Conservation (phyloP, 441 rosid genomes). For the Euphorbia schlechtendalii region DNA sequence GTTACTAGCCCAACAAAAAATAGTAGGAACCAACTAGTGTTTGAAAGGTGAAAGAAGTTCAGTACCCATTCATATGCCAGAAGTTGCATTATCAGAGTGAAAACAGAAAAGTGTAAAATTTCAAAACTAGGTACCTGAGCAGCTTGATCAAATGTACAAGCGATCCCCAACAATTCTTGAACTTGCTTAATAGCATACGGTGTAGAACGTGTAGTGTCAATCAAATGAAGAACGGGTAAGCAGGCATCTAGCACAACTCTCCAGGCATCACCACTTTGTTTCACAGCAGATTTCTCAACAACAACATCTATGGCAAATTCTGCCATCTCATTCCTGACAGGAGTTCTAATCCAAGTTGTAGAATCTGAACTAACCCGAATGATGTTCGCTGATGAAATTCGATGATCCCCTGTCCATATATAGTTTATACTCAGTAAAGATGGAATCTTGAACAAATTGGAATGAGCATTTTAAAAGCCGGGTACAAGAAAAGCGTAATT, state of each 20-base stretch:
- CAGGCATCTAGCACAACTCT: conserved; percentile 79
- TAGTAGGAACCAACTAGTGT: not conserved
- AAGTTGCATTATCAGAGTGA: not conserved
- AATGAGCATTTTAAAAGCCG: not conserved
- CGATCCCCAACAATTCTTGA: conserved; percentile 79
- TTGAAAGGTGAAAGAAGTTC: not conserved
- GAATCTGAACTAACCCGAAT: conserved; percentile 68
- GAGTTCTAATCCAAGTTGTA: conserved; percentile 63
- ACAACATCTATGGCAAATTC: conserved; percentile 74
- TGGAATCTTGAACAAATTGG: conserved; percentile 4
- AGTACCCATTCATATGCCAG: not conserved
- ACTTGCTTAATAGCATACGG: conserved; percentile 91
- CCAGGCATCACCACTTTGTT: conserved; percentile 93
- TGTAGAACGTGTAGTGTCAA: conserved; percentile 72
- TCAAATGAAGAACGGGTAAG: conserved; percentile 73
- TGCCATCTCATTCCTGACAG: conserved; percentile 44
- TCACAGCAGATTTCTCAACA: conserved; percentile 65
- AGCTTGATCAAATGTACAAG: conserved; percentile 89
- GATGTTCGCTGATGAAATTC: conserved; percentile 63
- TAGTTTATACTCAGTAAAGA: conserved; percentile 12
- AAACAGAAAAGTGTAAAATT: not conserved
- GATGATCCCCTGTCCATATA: conserved; percentile 68
- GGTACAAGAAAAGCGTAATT: not conserved
- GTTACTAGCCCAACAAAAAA: not conserved
- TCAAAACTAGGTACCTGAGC: conserved; percentile 45